Evolutionary conservation across 1,139 yeast species (phyloP).

Genomic region (Suhomyces bolitotheri): DNA sequence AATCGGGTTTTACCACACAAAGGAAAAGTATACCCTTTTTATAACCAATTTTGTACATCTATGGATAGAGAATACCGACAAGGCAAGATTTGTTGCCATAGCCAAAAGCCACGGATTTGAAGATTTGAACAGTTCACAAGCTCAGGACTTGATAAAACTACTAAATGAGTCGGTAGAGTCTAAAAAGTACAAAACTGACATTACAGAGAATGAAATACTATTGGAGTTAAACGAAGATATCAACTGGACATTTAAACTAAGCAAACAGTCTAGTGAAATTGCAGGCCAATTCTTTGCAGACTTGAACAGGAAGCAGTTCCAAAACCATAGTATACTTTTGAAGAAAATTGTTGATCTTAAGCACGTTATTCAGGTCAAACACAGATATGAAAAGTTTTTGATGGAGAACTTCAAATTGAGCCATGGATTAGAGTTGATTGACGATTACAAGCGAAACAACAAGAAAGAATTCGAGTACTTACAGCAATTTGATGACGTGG

Average conservation of each 20-base stretch:
- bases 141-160: constrained; percentile 2
- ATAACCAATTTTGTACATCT: constrained; percentile 29
- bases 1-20: constrained; percentile 1
- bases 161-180: neutral
- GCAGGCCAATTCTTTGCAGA: constrained; percentile 21
- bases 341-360: constrained; percentile 26
- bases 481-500: constrained; percentile 17
- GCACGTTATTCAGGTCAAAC: constrained; percentile 29
- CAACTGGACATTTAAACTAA: constrained; percentile 28
- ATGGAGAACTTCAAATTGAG: constrained; percentile 39
- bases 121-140: constrained; percentile 16
- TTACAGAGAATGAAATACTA: neutral
- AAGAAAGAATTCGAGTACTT: constrained; percentile 16
- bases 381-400: constrained; percentile 35
- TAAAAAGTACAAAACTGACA: neutral
- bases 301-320: constrained; percentile 27
- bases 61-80: constrained; percentile 29
- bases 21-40: constrained; percentile 23
- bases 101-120: constrained; percentile 29
- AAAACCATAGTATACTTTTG: constrained; percentile 23
- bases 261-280: constrained; percentile 9
- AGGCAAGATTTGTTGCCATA: constrained; percentile 16
- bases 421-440: constrained; percentile 37
- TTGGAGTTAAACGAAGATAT: neutral
- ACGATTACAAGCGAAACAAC: constrained; percentile 27